Evolutionary conservation across 148 eudicot genomes (phyloP), one percentile per base, ranked within the genome.

Genomic region (Arbutus unedo): DNA sequence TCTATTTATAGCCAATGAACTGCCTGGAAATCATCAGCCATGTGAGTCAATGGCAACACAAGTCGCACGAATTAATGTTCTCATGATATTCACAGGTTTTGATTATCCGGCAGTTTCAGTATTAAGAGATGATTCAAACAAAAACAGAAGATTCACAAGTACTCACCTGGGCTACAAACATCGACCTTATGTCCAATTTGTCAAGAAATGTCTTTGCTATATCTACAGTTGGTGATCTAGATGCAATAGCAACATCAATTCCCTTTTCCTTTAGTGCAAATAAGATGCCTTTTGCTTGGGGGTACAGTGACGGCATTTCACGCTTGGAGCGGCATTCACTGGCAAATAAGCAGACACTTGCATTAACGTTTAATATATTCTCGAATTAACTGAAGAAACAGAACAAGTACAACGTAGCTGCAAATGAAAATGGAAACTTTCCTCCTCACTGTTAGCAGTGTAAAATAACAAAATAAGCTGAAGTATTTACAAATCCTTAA

Each of bases 261-360:
- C 97, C 97, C 85, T 94, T 96, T 78, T 94, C 98, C 86, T 94
- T 94, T 23, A 96, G 89, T n/a, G 99, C 98, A 83, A 85, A 78
- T 84, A 96, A 75, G 80, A 96, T 94, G 54, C 99, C 98, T 84
- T 92, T 92, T 1, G 94, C 98, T 66, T 96, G 94, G 68, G 99
- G 98, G 88, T 94, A 96, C 87, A 92, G 44, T 16, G 92, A 91
- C 23, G 99, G 99, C 92, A 83, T 94, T 56, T 94, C 98, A 76
- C 91, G 91, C 83, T 93, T 96, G 81, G 98, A 92, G 56, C 97
- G 98, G 83, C 98, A 96, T 85, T 96, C 99, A 89, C 99, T 96
- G 87, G 53, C 57, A 72, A 85, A 80, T 68, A 25, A 9, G 62
- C 56, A 85, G 47, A 49, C 25, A 62, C 60, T 51, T 76, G 66